phyloP scores from a whole-genome alignment of 805 yeast species.

The Kazachstania africana region DNA sequence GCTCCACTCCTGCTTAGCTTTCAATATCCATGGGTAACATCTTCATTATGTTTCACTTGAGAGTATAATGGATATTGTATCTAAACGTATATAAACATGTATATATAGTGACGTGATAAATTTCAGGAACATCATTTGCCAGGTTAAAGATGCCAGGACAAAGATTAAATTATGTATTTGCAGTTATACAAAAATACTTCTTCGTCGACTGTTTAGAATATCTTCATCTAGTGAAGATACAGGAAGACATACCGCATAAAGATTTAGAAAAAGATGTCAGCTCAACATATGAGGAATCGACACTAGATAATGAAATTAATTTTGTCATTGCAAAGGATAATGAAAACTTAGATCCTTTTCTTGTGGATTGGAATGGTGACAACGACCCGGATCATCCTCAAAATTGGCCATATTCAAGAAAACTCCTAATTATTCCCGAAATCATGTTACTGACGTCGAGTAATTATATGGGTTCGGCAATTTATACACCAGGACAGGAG shows the following conservation, averaged over 20 bases:
- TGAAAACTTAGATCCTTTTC: constrained; percentile 14
- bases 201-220: constrained; percentile 14
- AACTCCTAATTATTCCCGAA: constrained; percentile 27
- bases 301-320: not conserved
- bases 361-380: constrained; percentile 13
- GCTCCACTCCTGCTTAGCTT: no score
- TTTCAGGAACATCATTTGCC: no score
- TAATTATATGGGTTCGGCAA: constrained; percentile 45
- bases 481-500: constrained; percentile 39
- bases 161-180: no score
- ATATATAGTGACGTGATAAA: no score
- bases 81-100: no score
- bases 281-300: no score
- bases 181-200: no score
- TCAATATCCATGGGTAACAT: no score
- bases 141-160: no score
- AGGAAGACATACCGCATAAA: no score
- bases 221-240: constrained; percentile 4
- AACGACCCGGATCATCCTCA: constrained; percentile 46
- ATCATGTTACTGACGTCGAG: constrained; percentile 36
- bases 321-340: not conserved
- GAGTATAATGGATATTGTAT: no score
- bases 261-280: not conserved
- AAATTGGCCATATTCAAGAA: constrained; percentile 39
- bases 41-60: no score